Evolutionary conservation across 371 early-diverging fungal species (phyloP), one percentile per base, ranked within the genome.

Genomic region (Encephalitozoon romaleae): DNA sequence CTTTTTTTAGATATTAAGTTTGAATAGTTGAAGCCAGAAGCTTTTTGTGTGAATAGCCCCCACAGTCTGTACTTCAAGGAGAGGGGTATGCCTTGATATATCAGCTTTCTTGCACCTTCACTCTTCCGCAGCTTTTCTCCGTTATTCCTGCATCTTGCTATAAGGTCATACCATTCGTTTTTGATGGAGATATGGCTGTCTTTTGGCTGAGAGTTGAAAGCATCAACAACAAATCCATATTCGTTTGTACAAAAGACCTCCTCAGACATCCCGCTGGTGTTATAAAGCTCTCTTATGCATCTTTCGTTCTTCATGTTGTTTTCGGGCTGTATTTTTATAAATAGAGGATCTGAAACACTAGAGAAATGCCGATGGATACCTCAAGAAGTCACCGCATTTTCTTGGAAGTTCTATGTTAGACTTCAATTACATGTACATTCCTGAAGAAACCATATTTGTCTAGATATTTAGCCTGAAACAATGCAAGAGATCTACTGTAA

Each of bases 71-170:
- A 65, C 70, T 73, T 72, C 34, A 78, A 30, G 32, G 68, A 68
- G 4, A 78, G n/a, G 41, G 78, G 78, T 12, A 78, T 70, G 0
- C 78, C 78, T 18, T 42, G 34, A 18, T 38, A 42, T 39, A 78
- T 47, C 5, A 77, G 38, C 45, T 39, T 67, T 43, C 59, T 41
- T 26, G 71, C 53, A 26, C n/a, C 43, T 30, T 21, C 30, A 28
- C 42, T 68, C 18, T 55, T 67, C 4, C 42, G 52, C n/a, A 63
- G 59, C 38, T 53, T 68, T 43, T 74, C 59, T 47, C 42, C 28
- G 34, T 49, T 39, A 3, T 26, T 26, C 21, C 52, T 18, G 52
- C 49, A 72, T 32, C 49, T 26, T 30, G 45, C 51, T 34, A 72
- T 72, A 34, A 55, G 32, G 18, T 26, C 49, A 38, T 72, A 72